Evolutionary conservation across 441 rosid genomes (phyloP).

Genomic region (Gossypium lobatum): DNA sequence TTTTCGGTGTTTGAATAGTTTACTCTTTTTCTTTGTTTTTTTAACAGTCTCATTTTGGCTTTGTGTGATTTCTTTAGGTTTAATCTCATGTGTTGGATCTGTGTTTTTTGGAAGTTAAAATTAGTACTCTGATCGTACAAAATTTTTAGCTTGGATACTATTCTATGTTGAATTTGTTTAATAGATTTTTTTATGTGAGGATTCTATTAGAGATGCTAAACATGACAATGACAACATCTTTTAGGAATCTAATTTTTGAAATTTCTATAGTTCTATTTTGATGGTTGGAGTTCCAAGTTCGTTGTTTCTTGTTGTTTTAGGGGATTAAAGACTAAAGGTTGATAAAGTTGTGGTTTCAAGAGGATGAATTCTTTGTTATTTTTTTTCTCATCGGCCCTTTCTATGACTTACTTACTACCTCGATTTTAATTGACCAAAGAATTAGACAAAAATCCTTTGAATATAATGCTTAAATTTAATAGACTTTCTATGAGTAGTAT

Average conservation of each 20-base stretch:
- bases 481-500: neutral
- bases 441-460: neutral
- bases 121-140: neutral
- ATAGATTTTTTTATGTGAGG: neutral
- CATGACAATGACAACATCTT: neutral
- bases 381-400: neutral
- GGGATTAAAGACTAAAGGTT: neutral
- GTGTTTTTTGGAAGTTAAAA: slow-evolving; percentile 1
- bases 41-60: too few species aligned
- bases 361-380: neutral
- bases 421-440: neutral
- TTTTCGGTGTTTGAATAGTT: neutral
- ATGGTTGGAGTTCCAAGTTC: too few species aligned
- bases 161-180: neutral
- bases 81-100: neutral
- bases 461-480: neutral
- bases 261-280: too few species aligned
- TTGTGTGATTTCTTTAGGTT: neutral
- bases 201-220: neutral
- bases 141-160: slow-evolving; percentile 3
- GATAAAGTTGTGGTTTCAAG: neutral
- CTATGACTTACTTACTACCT: neutral
- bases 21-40: neutral
- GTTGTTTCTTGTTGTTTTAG: neutral
- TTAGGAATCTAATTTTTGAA: too few species aligned